Evolutionary conservation across 2,329 filamentous ascomycete species (phyloP).

Genomic region (Alternaria triticimaculans): DNA sequence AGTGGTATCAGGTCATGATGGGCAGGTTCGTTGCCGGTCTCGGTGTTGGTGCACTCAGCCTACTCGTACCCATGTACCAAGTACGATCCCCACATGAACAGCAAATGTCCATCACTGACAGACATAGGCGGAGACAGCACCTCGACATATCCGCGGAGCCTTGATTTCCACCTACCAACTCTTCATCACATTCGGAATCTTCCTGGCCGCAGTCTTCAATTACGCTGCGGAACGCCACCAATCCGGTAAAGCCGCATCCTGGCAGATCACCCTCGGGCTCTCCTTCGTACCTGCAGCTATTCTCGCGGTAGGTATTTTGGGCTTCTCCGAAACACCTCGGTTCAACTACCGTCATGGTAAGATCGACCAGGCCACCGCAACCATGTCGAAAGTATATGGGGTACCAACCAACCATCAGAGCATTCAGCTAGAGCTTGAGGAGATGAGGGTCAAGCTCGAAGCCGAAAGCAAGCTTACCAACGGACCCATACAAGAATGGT

Average conservation of each 20-base stretch:
- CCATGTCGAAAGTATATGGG: slow-evolving; percentile 61
- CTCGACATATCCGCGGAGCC: slow-evolving; percentile 67
- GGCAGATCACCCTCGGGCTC: slow-evolving; percentile 68
- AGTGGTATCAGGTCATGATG: slow-evolving; percentile 68
- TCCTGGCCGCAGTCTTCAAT: slow-evolving; percentile 58
- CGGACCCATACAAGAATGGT: slow-evolving; percentile 55
- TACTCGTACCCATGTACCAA: slow-evolving; percentile 64
- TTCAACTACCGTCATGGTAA: slow-evolving; percentile 62
- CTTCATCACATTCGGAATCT: slow-evolving; percentile 72
- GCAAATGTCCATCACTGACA: background rate
- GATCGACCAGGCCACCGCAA: slow-evolving; percentile 57
- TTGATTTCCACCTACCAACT: slow-evolving; percentile 70
- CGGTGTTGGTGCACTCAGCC: slow-evolving; percentile 68
- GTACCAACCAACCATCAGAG: slow-evolving; percentile 61
- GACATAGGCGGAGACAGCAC: slow-evolving; percentile 62
- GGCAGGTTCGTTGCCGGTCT: slow-evolving; percentile 69
- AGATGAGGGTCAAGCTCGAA: slow-evolving; percentile 62
- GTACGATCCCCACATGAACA: background rate
- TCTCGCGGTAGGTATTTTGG: slow-evolving; percentile 59
- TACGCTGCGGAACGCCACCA: slow-evolving; percentile 62
- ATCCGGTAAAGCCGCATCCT: slow-evolving; percentile 57
- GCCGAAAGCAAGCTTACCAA: slow-evolving; percentile 49
- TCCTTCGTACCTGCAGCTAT: slow-evolving; percentile 62
- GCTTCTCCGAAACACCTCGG: slow-evolving; percentile 63
- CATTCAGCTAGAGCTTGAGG: slow-evolving; percentile 59